Evolutionary conservation across 768 basidiomycete genomes (phyloP).

Genomic region (Inosperma sp.): DNA sequence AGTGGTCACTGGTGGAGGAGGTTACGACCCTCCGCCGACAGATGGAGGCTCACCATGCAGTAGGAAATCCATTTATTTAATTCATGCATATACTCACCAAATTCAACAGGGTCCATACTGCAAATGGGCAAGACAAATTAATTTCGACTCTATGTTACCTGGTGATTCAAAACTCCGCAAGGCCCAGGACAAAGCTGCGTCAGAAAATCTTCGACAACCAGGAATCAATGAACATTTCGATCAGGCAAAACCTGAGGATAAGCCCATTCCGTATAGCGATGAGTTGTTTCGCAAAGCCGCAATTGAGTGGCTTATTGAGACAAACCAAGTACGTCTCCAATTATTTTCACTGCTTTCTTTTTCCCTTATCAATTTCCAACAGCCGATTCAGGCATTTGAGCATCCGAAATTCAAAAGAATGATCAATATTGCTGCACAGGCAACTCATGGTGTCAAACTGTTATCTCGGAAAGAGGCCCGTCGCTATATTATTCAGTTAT

Average conservation of each 20-base stretch:
- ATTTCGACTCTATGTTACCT: slow-evolving; percentile 17
- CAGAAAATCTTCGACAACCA: slow-evolving; percentile 8
- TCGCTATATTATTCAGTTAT: slow-evolving; percentile 3
- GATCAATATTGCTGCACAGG: not conserved
- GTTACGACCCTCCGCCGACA: slow-evolving; percentile 5
- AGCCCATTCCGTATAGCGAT: slow-evolving; percentile 9
- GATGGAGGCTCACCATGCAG: slow-evolving; percentile 1
- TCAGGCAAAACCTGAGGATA: not conserved
- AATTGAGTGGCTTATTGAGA: no score
- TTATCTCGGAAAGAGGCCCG: not conserved
- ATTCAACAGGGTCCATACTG: not conserved
- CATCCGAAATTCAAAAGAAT: not conserved
- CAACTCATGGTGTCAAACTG: not conserved
- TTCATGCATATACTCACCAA: not conserved
- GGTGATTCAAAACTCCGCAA: not conserved
- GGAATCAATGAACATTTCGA: slow-evolving; percentile 12
- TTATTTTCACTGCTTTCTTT: not conserved
- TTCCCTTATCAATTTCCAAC: not conserved
- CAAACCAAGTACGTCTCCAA: slow-evolving; percentile 9
- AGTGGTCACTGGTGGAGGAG: not conserved
- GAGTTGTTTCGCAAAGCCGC: slow-evolving; percentile 12
- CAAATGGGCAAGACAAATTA: slow-evolving; percentile 10
- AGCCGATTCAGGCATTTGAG: not conserved
- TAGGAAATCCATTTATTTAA: not conserved
- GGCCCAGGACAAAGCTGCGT: not conserved